Evolutionary conservation across 495 filamentous ascomycete species (phyloP), one percentile per base, ranked within the genome.

Genomic region (Apiosordaria backusii): DNA sequence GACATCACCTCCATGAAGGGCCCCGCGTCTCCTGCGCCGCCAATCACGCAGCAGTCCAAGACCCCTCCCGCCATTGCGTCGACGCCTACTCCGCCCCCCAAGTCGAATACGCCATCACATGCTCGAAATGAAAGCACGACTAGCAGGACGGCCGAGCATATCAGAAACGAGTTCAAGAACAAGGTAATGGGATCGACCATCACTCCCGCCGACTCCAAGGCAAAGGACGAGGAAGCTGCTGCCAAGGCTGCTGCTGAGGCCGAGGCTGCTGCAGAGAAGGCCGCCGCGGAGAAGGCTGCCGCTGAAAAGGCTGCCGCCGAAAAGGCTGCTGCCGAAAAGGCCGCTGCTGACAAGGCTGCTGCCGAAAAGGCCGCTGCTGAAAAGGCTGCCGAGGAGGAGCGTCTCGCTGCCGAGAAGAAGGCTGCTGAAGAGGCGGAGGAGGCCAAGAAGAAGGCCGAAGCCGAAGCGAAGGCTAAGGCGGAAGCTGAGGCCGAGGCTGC

Each of bases 341-440:
- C 85, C 70, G 88, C 78, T 23, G 84, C 86, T 21, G 86, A 92
- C 66, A 85, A 86, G 63, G 81, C 81, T 60, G 59, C 59, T 61
- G 59, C 59, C 19, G 59, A 61, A 15, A 87, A 87, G 74, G 84
- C 86, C 64, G 81, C 81, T 70, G 81, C 80, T 60, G 81, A 81
- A 54, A 83, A 84, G 67, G 80, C 83, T 27, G 83, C 85, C 52
- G 81, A 82, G 59, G 82, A 84, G 67, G 78, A 81, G 59, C 75
- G n/a, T n/a, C n/a, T 78, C n/a, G 77, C 78, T 50, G 50, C 57
- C 23, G 57, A 59, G n/a, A n/a, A n/a, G n/a, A n/a, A n/a, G n/a
- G n/a, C 78, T 23, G 84, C 86, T 21, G 86, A 92, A 66, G 85
- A 86, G 63, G 81, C 81, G 74, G 84, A 85, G 64, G 79, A 84